Base-by-base conservation (phyloP, 192 early-diverging fungal species). In the Coemansia sp. region DNA sequence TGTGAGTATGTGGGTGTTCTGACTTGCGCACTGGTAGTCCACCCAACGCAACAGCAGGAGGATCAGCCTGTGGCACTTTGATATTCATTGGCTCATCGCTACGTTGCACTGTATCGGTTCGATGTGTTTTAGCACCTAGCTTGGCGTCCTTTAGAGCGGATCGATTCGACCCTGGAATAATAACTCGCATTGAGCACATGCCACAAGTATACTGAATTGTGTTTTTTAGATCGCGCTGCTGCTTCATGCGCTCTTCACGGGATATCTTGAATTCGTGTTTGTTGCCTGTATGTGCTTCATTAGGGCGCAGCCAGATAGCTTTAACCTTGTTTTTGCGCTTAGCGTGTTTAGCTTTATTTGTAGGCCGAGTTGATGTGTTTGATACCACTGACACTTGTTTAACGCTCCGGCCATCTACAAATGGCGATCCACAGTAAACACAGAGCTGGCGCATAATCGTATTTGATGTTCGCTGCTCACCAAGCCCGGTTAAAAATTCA, bases 381-480 rank as follows among this genome's bases (percentile, higher is more conserved):
- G 20, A 10, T 5, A 69, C 56, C 5, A 73, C 52, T 3, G 70
- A 66, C 23, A 79, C 71, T 2, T 64, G 71, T 2, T 61, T 25
- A 21, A 80, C 71, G 24, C 64, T 74, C 18, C 56, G 53, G 5
- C 71, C 68, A 20, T 73, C 77, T n/a, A 74, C 70, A 15, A 80
- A 58, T 25, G 66, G 70, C 12, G 68, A 66, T 10, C 77, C 68
- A 31, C 77, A 80, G 50, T 70, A 65, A 2, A 57, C 48, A 21
- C 77, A 80, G 25, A 67, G 69, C 18, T 70, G 64, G 3, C 77
- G 67, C 25, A 42, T 31, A 7, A 80, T 61, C 4, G 56, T 42
- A 26, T 70, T 63, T 8, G 64, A 55, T 6, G 53, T 58, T 3
- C 64, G 61, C 15, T 69, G 63, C 8, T 48, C 44, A 10, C 68